Percentiles rank a stretch among this genome's conserved stretches.
Conservation (phyloP, 495 filamentous ascomycete genomes). For the Hyphodiscus hymeniophilus region DNA sequence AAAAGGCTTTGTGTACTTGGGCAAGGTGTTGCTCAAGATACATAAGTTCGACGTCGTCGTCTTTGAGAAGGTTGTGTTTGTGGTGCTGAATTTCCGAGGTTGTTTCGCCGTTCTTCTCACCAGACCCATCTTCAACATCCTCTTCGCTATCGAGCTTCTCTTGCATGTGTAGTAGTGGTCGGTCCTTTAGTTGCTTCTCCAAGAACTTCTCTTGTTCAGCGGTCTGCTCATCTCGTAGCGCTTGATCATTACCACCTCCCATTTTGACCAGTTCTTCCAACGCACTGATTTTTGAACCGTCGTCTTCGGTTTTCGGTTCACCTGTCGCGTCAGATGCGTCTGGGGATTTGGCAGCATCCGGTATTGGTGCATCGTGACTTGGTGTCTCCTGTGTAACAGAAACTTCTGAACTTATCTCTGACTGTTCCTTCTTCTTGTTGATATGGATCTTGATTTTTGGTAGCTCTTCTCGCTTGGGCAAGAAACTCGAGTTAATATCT, state of each 20-base stretch:
- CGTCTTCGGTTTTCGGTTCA: conserved; percentile 20
- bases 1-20: conserved; percentile 70
- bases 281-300: conserved; percentile 39
- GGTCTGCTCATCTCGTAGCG: conserved; percentile 63
- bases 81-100: conserved; percentile 17
- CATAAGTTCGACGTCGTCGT: conserved; percentile 74
- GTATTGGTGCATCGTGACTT: background rate
- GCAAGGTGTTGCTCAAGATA: conserved; percentile 66
- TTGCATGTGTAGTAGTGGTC: conserved; percentile 81
- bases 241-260: conserved; percentile 63
- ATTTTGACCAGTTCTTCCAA: conserved; percentile 70
- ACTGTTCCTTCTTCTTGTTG: conserved; percentile 24
- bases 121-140: conserved; percentile 40
- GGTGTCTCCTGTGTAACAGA: conserved; percentile 11
- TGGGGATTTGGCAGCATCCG: conserved; percentile 15
- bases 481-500: conserved; percentile 96
- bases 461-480: conserved; percentile 80
- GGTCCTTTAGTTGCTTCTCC: conserved; percentile 79
- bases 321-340: background rate
- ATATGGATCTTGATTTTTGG: conserved; percentile 22
- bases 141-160: conserved; percentile 81
- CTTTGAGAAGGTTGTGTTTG: conserved; percentile 72
- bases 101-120: conserved; percentile 20
- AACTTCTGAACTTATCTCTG: conserved; percentile 24
- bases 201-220: conserved; percentile 79